These are phyloP conservation scores for Globisporangium splendens DNA, from an alignment of 352 stramenopile species.

Conservation along the genomic window DNA sequence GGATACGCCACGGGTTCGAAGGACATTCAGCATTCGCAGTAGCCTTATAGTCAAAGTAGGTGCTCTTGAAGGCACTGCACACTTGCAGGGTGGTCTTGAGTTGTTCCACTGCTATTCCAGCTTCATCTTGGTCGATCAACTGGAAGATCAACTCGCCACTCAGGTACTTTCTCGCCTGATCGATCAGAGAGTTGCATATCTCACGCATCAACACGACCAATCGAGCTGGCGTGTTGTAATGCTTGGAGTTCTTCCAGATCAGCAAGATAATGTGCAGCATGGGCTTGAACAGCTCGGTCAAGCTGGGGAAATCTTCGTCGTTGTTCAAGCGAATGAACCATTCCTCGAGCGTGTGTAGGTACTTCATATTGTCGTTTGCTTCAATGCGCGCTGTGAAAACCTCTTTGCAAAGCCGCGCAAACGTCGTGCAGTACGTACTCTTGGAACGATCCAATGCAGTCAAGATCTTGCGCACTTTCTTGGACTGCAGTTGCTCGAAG, in stretches of 20 bases:
- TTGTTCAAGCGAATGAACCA: slow-evolving; percentile 96
- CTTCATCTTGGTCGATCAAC: slow-evolving; percentile 96
- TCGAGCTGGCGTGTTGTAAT: slow-evolving; percentile 97
- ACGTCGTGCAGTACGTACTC: slow-evolving; percentile 96
- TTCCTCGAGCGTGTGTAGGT: slow-evolving; percentile 93
- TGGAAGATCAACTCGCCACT: slow-evolving; percentile 95
- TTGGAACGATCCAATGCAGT: slow-evolving; percentile 93
- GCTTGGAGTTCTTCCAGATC: slow-evolving; percentile 99
- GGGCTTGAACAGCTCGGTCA: slow-evolving; percentile 95
- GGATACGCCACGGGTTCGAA: slow-evolving; percentile 97
- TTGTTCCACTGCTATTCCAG: slow-evolving; percentile 91
- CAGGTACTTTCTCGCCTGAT: slow-evolving; percentile 91
- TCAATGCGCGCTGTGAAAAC: slow-evolving; percentile 95
- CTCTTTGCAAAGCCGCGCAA: slow-evolving; percentile 96
- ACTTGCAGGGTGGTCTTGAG: slow-evolving; percentile 93
- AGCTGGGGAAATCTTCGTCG: slow-evolving; percentile 92
- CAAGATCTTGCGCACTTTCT: slow-evolving; percentile 94
- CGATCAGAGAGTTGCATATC: slow-evolving; percentile 98
- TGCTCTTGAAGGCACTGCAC: slow-evolving; percentile 96
- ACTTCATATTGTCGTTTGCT: slow-evolving; percentile 98
- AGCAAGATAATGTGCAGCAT: slow-evolving; percentile 98
- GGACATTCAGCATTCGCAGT: slow-evolving; percentile 95
- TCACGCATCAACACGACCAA: slow-evolving; percentile 97
- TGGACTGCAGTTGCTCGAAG: slow-evolving; percentile 92
- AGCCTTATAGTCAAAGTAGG: slow-evolving; percentile 98